Base-by-base conservation (phyloP, 306 rosid genomes). In the Abrus pulchellus region DNA sequence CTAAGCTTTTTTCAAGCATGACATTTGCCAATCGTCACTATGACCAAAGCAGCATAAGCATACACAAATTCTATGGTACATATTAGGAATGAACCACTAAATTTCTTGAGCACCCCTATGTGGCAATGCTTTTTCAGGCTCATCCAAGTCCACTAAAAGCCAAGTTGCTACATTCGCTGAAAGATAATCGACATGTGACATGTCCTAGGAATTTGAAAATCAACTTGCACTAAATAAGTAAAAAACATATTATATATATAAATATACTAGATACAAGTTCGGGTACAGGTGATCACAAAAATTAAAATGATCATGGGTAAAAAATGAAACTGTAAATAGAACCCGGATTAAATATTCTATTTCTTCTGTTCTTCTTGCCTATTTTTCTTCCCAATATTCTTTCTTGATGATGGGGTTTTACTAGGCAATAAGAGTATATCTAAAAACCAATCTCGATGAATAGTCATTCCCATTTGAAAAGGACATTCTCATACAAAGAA, bases 381-480 rank as follows among this genome's bases (percentile, higher is more conserved):
- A 14, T 45, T 13, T 55, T 52, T 53, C 72, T 60, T 72, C 12
- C 33, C n/a, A 29, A 50, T 3, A 41, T 76, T 34, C 36, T 70
- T 29, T 69, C 56, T 55, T 36, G 32, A 54, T 76, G 66, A 4
- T 20, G 40, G 14, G 68, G 75, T 63, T 72, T 72, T 72, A 59
- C 60, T 30, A 57, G 47, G 68, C 59, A 74, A 74, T 74, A 75
- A 55, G 29, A 74, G 41, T 13, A 71, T 59, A 66, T 47, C 70
- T 68, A 68, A 74, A 79, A 82, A 41, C 44, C 3, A 32, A 80
- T 76, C 64, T 50, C 66, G 78, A 80, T 76, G 80, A 76, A 76
- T 80, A 66, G 6, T 77, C 82, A 83, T 75, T 47, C 72, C 81
- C 77, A 72, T 59, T 72, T 60, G 48, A 72, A 73, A 77, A 77